phyloP scores from a whole-genome alignment of 495 filamentous ascomycete genomes.

The Aspergillus funiculosus region DNA sequence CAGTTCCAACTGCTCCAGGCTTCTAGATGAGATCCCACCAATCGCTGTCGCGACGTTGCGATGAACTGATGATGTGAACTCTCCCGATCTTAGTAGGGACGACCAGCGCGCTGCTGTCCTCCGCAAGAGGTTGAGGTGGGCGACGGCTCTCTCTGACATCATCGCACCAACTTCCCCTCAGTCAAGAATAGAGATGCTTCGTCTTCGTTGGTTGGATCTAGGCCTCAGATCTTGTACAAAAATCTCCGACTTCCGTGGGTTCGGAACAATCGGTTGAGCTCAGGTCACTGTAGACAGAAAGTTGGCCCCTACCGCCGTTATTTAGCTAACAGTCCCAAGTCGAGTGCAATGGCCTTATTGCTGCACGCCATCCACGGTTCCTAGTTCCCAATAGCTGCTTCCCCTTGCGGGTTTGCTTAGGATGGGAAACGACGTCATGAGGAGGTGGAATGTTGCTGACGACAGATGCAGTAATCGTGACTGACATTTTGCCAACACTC shows the following conservation, averaged over 20 bases:
- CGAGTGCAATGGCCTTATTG: no score
- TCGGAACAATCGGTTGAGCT: no score
- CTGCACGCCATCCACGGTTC: background rate
- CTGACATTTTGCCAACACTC: no score
- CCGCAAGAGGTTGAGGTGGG: background rate
- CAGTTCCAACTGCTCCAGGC: background rate
- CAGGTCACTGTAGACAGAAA: no score
- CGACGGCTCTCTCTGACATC: conserved; percentile 12
- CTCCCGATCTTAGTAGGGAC: background rate
- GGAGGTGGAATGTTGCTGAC: background rate
- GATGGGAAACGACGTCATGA: background rate
- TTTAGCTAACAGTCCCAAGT: no score
- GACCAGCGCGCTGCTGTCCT: background rate
- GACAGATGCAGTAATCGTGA: conserved; percentile 1
- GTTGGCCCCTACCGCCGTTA: no score
- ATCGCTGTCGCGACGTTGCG: no score
- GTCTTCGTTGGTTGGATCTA: no score
- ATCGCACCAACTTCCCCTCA: conserved; percentile 3
- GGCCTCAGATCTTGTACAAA: conserved; percentile 4
- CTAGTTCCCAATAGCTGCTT: no score
- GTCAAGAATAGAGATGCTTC: no score
- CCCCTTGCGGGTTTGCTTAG: background rate
- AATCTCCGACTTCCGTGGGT: background rate
- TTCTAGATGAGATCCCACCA: background rate
- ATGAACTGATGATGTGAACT: background rate